Evolutionary conservation across 2,329 filamentous ascomycete genomes (phyloP).

Genomic region (Atkinsonella texensis): DNA sequence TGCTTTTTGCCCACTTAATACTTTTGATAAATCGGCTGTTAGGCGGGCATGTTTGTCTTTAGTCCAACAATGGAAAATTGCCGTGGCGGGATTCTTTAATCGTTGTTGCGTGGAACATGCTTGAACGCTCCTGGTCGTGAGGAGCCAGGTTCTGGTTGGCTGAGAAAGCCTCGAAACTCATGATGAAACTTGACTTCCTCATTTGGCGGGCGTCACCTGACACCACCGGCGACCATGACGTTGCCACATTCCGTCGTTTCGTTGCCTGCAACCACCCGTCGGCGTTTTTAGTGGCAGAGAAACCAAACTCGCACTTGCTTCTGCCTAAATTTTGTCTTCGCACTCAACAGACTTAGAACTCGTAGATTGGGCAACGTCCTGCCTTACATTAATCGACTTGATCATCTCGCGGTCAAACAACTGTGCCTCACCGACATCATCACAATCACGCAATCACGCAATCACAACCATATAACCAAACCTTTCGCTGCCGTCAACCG

Average conservation of each 20-base stretch:
- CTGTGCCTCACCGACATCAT: neutral
- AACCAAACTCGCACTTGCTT: neutral
- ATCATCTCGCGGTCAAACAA: neutral
- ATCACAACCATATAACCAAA: neutral
- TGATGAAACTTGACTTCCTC: neutral
- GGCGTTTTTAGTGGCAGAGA: neutral
- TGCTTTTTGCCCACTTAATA: too few relatives aligned
- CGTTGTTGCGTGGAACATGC: too few relatives aligned
- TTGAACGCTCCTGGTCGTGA: too few relatives aligned
- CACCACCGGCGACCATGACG: conserved; percentile 2
- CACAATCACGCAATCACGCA: neutral
- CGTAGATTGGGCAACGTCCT: too few relatives aligned
- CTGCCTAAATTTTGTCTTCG: too few relatives aligned
- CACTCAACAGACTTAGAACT: too few relatives aligned
- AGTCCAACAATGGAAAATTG: too few relatives aligned
- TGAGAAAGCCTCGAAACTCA: too few relatives aligned
- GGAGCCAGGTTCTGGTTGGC: too few relatives aligned
- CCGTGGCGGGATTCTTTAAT: too few relatives aligned
- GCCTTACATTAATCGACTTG: neutral
- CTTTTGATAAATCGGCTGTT: too few relatives aligned
- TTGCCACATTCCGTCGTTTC: conserved; percentile 2
- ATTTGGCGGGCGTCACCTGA: conserved; percentile 5
- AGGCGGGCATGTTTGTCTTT: too few relatives aligned
- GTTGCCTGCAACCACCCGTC: neutral
- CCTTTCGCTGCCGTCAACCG: neutral